A percentile compares a stretch with the other conserved stretches of the same genome.
phyloP scores from a whole-genome alignment of 805 yeast genomes.

The Starmerella apis region DNA sequence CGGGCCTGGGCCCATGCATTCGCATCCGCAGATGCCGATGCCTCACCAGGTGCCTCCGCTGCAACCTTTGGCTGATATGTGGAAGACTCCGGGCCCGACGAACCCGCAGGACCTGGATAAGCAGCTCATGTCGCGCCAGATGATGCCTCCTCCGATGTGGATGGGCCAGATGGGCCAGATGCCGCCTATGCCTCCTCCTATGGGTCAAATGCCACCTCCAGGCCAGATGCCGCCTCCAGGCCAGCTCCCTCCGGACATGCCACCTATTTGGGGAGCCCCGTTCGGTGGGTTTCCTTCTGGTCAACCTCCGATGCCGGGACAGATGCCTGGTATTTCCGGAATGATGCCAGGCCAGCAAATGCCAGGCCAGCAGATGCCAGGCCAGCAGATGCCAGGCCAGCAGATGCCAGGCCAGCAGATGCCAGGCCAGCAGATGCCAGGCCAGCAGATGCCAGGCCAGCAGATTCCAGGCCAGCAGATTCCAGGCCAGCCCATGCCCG shows the following conservation, averaged over 20 bases:
- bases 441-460: too few species aligned
- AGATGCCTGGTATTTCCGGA: not conserved
- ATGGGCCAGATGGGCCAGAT: slow-evolving; percentile 5
- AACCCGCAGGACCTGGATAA: slow-evolving; percentile 17
- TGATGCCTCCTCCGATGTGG: slow-evolving; percentile 7
- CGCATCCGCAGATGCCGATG: slow-evolving; percentile 1
- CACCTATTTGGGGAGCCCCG: slow-evolving; percentile 8
- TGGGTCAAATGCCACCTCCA: slow-evolving; percentile 4
- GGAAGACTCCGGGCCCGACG: slow-evolving; percentile 14
- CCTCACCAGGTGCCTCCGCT: slow-evolving; percentile 12
- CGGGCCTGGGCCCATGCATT: slow-evolving; percentile 5
- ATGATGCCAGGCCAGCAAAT: slow-evolving; percentile 1
- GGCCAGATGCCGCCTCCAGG: slow-evolving; percentile 3
- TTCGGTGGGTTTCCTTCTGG: slow-evolving; percentile 1
- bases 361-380: slow-evolving; percentile 4
- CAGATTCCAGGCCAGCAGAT: too few species aligned
- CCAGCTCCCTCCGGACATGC: slow-evolving; percentile 2
- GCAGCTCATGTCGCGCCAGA: slow-evolving; percentile 10
- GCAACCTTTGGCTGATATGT: slow-evolving; percentile 21
- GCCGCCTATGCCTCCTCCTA: slow-evolving; percentile 9
- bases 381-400: slow-evolving; percentile 5
- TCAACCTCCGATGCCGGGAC: slow-evolving; percentile 5
- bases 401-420: slow-evolving; percentile 1
- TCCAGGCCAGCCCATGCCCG: too few species aligned
- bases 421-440: too few species aligned